Percentiles rank a stretch among this genome's conserved stretches.
Evolutionary conservation across 1,284 basidiomycete species (phyloP).

Genomic region (Austropuccinia psidii): DNA sequence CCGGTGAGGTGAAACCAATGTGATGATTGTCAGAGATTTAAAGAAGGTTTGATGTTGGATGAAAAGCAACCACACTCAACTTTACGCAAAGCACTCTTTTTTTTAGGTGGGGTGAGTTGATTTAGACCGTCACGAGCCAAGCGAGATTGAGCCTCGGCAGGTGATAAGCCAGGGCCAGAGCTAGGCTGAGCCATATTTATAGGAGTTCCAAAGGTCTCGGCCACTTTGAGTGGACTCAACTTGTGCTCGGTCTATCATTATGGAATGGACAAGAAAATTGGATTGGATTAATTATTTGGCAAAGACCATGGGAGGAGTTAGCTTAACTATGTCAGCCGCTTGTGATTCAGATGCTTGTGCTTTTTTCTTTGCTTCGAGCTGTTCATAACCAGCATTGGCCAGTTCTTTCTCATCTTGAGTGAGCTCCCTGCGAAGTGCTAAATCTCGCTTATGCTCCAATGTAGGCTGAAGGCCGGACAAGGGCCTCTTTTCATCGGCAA

Average conservation of each 20-base stretch:
- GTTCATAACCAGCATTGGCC: constrained; percentile 61
- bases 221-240: constrained; percentile 51
- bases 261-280: not conserved
- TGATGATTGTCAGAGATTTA: constrained; percentile 41
- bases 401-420: constrained; percentile 62
- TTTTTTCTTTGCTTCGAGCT: constrained; percentile 53
- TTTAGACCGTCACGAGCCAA: constrained; percentile 57
- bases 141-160: constrained; percentile 55
- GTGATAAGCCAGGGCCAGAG: constrained; percentile 54
- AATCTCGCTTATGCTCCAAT: constrained; percentile 19
- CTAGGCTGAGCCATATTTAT: constrained; percentile 56
- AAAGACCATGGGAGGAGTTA: not conserved
- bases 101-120: constrained; percentile 60
- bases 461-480: not conserved
- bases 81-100: constrained; percentile 60
- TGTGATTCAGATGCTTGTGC: constrained; percentile 26
- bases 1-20: not conserved
- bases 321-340: constrained; percentile 17
- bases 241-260: constrained; percentile 51
- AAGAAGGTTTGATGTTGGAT: constrained; percentile 26
- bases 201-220: constrained; percentile 51
- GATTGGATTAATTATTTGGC: not conserved
- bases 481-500: constrained; percentile 26
- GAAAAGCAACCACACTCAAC: constrained; percentile 47
- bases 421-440: constrained; percentile 57